Evolutionary conservation across 805 yeast genomes (phyloP), one percentile per base, ranked within the genome.

Genomic region (Pichia nanzhaoensis): DNA sequence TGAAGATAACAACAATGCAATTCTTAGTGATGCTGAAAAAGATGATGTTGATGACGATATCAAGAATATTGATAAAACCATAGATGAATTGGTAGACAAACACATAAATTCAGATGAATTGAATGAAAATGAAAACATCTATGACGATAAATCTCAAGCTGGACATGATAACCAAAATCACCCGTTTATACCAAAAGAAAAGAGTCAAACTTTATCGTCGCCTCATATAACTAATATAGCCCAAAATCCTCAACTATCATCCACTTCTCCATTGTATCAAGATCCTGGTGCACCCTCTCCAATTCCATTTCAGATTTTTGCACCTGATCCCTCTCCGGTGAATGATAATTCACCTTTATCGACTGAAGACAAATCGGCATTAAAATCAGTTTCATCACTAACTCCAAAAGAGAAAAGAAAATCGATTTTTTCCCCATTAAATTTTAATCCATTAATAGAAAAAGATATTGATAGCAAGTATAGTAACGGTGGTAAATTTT

Each of bases 251-350:
- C 18, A 21, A 12, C 22, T 22, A 19, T 24, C 83, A 12, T 67
- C 72, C 7, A 61, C 69, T 2, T 72, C 79, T 2, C 81, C 81
- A 0, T 62, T 75, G 20, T 84, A 84, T 53, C 76, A 70, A 39
- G 95, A 85, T 58, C 95, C 95, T 0, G 95, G 95, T 37, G 95
- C 95, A 0, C 95, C 95, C 3, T 66, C 80, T 2, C 91, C 95
- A 0, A 63, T 76, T 17, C 71, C 76, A 0, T 74, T 78, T 6
- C 78, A 79, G 2, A 65, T 73, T 0, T 61, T 73, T 57, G 66
- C 65, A 3, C 51, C 63, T 9, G 51, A 61, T 3, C 46, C 54
- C 7, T 58, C 72, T 51, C 46, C 65, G 18, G 47, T 48, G 4
- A 37, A 47, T 13, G 42, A 45, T 4, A 24, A 20, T 37, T 52